Conservation (phyloP, 805 yeast genomes). For the Jamesozyma hellenica region DNA sequence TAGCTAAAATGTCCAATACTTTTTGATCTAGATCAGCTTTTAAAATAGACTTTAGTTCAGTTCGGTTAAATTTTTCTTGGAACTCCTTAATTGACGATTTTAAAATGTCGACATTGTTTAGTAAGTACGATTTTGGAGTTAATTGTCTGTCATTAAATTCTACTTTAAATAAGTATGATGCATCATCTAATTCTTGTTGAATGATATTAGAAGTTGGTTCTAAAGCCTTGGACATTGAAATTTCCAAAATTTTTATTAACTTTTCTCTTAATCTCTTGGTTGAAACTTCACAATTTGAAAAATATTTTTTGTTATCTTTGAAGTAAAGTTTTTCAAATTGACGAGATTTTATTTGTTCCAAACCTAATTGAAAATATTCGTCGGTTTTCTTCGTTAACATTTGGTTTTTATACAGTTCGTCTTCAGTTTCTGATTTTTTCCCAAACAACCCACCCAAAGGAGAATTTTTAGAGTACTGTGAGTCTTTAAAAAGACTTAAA, state of each 20-base stretch:
- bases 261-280: constrained; percentile 67
- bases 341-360: constrained; percentile 35
- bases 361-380: constrained; percentile 3
- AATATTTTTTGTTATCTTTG: constrained; percentile 48
- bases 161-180: constrained; percentile 86
- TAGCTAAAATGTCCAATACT: constrained; percentile 77
- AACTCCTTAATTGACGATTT: constrained; percentile 82
- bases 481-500: constrained; percentile 12
- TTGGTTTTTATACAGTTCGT: no score
- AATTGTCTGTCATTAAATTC: constrained; percentile 90
- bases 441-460: constrained; percentile 10
- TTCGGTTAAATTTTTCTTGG: constrained; percentile 70
- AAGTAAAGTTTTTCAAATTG: constrained; percentile 61
- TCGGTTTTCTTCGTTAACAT: background rate
- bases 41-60: constrained; percentile 67
- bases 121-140: constrained; percentile 89
- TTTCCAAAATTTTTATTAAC: constrained; percentile 77
- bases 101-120: constrained; percentile 80
- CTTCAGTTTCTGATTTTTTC: constrained; percentile 2
- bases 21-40: constrained; percentile 82
- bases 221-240: constrained; percentile 80
- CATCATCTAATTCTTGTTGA: constrained; percentile 86
- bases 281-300: constrained; percentile 60
- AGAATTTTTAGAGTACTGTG: background rate
- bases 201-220: constrained; percentile 81